Conservation (phyloP, 73 alveolate genomes). For the Blepharisma stoltei region DNA sequence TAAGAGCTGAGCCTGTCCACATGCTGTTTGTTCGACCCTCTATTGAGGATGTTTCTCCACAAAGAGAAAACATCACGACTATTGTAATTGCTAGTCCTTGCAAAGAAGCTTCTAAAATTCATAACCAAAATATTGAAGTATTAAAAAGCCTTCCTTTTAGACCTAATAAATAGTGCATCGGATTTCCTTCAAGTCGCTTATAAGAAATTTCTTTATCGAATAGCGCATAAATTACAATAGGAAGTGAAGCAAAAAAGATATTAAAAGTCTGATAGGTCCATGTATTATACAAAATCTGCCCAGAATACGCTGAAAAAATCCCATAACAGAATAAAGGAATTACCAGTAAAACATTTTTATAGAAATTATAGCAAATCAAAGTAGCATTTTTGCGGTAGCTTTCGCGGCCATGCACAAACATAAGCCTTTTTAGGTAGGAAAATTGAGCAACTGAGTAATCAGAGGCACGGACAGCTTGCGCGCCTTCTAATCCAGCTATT, state of each 20-base stretch:
- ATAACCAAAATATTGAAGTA: constrained; percentile 65
- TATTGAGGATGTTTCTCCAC: neutral
- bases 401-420: constrained; percentile 96
- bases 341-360: constrained; percentile 87
- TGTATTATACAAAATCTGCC: constrained; percentile 81
- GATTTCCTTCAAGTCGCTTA: constrained; percentile 43
- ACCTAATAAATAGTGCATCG: constrained; percentile 80
- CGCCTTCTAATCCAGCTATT: constrained; percentile 93
- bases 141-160: constrained; percentile 58
- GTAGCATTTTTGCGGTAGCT: constrained; percentile 90
- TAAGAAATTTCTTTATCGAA: constrained; percentile 74
- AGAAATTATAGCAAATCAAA: constrained; percentile 88
- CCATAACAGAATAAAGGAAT: constrained; percentile 92
- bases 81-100: constrained; percentile 62
- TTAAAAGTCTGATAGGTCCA: constrained; percentile 86
- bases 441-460: constrained; percentile 94
- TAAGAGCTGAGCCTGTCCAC: neutral
- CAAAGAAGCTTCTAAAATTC: constrained; percentile 76
- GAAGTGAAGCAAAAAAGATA: constrained; percentile 81
- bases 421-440: constrained; percentile 71
- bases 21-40: neutral
- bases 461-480: constrained; percentile 92
- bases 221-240: constrained; percentile 82
- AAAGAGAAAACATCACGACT: constrained; percentile 45
- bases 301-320: constrained; percentile 70